phyloP scores from a whole-genome alignment of 192 early-diverging fungal species.

The Mortierella alpina region DNA sequence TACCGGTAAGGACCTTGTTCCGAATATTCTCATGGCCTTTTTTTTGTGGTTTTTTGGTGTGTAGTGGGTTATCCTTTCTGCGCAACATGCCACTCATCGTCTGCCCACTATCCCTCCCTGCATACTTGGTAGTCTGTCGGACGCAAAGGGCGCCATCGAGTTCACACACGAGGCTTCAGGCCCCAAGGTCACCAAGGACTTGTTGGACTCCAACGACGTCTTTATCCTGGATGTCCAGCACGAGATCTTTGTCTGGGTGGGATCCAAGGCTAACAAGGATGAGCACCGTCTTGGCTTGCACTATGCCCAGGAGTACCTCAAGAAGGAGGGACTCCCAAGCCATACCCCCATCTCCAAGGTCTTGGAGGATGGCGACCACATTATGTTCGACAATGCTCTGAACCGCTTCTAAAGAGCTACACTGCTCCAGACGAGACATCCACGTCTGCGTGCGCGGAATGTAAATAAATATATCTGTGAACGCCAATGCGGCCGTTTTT shows the following conservation, averaged over 20 bases:
- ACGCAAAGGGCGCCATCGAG: constrained; percentile 51
- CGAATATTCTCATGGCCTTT: background rate
- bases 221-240: constrained; percentile 75
- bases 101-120: background rate
- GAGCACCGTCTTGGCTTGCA: constrained; percentile 68
- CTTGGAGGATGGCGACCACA: constrained; percentile 77
- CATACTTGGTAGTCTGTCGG: constrained; percentile 19
- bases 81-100: background rate
- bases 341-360: constrained; percentile 71
- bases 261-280: constrained; percentile 59
- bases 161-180: constrained; percentile 69
- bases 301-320: constrained; percentile 74
- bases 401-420: constrained; percentile 26
- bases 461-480: too few species aligned
- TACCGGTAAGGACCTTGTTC: constrained; percentile 46
- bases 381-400: constrained; percentile 59
- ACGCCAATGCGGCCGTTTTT: background rate
- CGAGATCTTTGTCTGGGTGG: constrained; percentile 74
- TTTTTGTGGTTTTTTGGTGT: background rate
- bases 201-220: constrained; percentile 73
- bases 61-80: background rate
- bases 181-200: constrained; percentile 45
- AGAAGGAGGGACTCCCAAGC: constrained; percentile 58
- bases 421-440: background rate
- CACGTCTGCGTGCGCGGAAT: too few species aligned